These are phyloP conservation scores for Tuber umbilicatum DNA, from an alignment of 495 filamentous ascomycete species.

Conservation along the genomic window DNA sequence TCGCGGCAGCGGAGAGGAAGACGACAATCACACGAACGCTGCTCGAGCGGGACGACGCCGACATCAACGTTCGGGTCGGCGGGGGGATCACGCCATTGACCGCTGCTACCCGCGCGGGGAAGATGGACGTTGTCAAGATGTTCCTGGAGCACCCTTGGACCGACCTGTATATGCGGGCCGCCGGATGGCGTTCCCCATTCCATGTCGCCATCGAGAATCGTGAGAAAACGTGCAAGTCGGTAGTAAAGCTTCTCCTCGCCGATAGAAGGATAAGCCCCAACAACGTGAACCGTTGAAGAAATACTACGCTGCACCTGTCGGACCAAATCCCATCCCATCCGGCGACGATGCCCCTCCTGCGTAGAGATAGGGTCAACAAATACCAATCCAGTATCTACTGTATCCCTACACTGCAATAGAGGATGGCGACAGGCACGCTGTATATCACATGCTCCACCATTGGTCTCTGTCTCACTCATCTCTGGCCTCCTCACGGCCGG, in stretches of 20 bases:
- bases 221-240: neutral
- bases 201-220: neutral
- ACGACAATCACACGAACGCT: slow-evolving; percentile 7
- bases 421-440: neutral
- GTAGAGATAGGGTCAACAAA: neutral
- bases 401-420: neutral
- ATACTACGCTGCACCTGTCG: neutral
- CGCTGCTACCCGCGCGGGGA: slow-evolving; percentile 14
- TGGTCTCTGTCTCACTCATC: neutral
- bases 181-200: neutral
- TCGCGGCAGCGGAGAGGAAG: slow-evolving; percentile 11
- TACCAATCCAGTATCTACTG: too few relatives aligned
- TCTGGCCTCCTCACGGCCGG: neutral
- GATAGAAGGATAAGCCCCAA: neutral
- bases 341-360: neutral
- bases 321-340: neutral
- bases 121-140: slow-evolving; percentile 11
- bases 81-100: slow-evolving; percentile 15
- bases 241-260: neutral
- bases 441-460: too few relatives aligned
- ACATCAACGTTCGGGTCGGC: neutral
- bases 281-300: neutral
- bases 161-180: neutral
- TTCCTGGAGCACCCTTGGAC: slow-evolving; percentile 10
- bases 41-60: slow-evolving; percentile 19